Percentiles rank a stretch among this genome's conserved stretches.
phyloP scores from a whole-genome alignment of 306 rosid genomes.

The Ormosia semicastrata region DNA sequence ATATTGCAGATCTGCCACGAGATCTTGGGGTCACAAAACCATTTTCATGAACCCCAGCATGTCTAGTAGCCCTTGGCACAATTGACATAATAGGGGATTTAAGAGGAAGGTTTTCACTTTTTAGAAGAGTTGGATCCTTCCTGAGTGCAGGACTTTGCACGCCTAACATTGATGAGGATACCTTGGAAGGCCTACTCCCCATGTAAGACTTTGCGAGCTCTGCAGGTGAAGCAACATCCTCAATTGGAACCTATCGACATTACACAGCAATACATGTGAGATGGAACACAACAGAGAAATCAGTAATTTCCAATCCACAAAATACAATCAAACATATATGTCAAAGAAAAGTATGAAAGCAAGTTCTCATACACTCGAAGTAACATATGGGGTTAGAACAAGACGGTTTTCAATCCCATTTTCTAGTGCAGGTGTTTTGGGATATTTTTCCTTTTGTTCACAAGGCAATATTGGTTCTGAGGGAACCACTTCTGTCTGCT shows the following conservation, averaged over 20 bases:
- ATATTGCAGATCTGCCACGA: constrained; percentile 85
- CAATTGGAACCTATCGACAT: constrained; percentile 67
- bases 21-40: constrained; percentile 77
- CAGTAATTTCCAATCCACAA: not conserved
- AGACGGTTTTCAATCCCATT: constrained; percentile 41
- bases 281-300: constrained; percentile 8
- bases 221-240: constrained; percentile 81
- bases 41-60: constrained; percentile 53
- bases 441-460: constrained; percentile 41
- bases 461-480: constrained; percentile 35
- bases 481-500: constrained; percentile 41
- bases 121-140: constrained; percentile 41
- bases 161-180: constrained; percentile 56
- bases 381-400: constrained; percentile 44
- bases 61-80: constrained; percentile 55
- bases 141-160: constrained; percentile 31
- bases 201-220: constrained; percentile 92
- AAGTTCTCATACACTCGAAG: constrained; percentile 52
- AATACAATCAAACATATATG: not conserved
- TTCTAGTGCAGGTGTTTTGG: constrained; percentile 34
- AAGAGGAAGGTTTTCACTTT: constrained; percentile 38
- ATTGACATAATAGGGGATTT: constrained; percentile 51
- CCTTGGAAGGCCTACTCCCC: constrained; percentile 74
- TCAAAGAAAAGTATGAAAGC: not conserved
- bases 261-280: constrained; percentile 28